Percentiles rank a stretch among this genome's conserved stretches.
phyloP scores from a whole-genome alignment of 1,284 basidiomycete genomes.

The Pyrrhoderma noxium region DNA sequence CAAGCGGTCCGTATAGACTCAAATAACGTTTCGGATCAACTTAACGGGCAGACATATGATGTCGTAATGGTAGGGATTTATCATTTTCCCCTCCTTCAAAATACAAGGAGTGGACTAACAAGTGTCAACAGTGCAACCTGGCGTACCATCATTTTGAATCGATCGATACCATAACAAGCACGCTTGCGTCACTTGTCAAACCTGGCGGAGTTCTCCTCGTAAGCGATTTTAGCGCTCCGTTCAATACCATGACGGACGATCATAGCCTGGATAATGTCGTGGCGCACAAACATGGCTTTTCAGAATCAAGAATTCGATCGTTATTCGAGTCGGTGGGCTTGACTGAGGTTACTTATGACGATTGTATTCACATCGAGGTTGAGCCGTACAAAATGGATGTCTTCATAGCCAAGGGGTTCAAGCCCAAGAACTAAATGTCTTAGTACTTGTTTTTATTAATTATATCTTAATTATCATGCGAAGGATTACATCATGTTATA shows the following conservation, averaged over 20 bases:
- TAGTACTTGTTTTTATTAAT: too few relatives aligned
- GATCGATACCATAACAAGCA: conserved; percentile 42
- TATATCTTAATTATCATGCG: too few relatives aligned
- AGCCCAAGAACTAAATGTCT: conserved; percentile 15
- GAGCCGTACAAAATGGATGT: conserved; percentile 31
- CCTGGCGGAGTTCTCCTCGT: conserved; percentile 56
- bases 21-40: conserved; percentile 36
- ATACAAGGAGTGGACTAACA: too few relatives aligned
- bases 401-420: conserved; percentile 47
- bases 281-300: conserved; percentile 45
- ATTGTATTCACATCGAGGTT: conserved; percentile 29
- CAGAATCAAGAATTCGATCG: conserved; percentile 36
- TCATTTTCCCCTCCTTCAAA: neutral
- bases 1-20: conserved; percentile 45
- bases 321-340: conserved; percentile 45
- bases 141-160: conserved; percentile 63
- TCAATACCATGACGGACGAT: conserved; percentile 14
- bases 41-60: conserved; percentile 51
- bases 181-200: conserved; percentile 48
- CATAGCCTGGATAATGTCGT: conserved; percentile 35
- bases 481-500: too few relatives aligned
- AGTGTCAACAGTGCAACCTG: conserved; percentile 44
- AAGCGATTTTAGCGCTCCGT: conserved; percentile 38
- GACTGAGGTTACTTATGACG: conserved; percentile 32
- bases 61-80: conserved; percentile 44